Evolutionary conservation across 352 stramenopile genomes (phyloP).

Genomic region (Pythium oligandrum): DNA sequence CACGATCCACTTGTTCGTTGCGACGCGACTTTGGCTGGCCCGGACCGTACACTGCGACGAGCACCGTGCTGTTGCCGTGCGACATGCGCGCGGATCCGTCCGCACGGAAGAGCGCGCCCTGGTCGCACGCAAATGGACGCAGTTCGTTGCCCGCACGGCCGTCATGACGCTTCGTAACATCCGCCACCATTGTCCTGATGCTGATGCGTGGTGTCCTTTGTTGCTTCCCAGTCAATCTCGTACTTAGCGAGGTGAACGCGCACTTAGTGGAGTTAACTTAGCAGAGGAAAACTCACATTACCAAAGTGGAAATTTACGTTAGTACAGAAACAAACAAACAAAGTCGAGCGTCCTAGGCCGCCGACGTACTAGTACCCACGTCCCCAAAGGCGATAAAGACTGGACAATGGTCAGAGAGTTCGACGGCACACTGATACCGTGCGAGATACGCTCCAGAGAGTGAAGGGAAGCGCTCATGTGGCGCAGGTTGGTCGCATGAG

Average conservation of each 20-base stretch:
- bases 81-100: conserved; percentile 78
- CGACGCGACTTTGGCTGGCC: conserved; percentile 71
- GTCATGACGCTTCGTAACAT: conserved; percentile 36
- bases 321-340: too few relatives aligned
- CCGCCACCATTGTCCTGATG: conserved; percentile 7
- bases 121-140: conserved; percentile 65
- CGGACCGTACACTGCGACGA: conserved; percentile 72
- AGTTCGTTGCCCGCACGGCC: conserved; percentile 73
- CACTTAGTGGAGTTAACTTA: too few relatives aligned
- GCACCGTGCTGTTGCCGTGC: conserved; percentile 65
- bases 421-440: conserved; percentile 35
- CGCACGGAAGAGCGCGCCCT: conserved; percentile 71
- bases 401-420: conserved; percentile 63
- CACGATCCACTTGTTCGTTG: conserved; percentile 56
- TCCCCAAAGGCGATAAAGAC: conserved; percentile 42
- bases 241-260: too few relatives aligned
- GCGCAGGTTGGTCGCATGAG: conserved; percentile 15
- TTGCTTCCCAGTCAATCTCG: too few relatives aligned
- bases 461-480: conserved; percentile 10
- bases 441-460: conserved; percentile 20
- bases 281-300: too few relatives aligned
- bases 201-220: not conserved
- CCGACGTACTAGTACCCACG: too few relatives aligned
- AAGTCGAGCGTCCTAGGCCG: too few relatives aligned
- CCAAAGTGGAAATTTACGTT: too few relatives aligned